Base-by-base conservation (phyloP, 768 basidiomycete genomes). In the Tricholoma furcatifolium region DNA sequence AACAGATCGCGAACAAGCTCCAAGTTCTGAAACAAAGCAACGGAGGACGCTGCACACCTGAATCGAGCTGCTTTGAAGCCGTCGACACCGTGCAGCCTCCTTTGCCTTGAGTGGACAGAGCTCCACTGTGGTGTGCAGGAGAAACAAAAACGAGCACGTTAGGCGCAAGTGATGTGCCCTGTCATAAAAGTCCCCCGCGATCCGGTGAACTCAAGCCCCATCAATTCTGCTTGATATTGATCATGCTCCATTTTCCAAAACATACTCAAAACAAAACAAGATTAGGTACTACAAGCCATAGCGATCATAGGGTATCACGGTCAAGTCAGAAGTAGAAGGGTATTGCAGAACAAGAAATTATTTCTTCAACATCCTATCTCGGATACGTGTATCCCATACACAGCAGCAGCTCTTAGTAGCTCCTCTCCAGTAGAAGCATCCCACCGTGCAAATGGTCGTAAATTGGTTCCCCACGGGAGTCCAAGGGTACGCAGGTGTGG, bases 391-490 rank as follows among this genome's bases (percentile, higher is more conserved):
- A 70, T 38, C 51, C 60, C 38, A 50, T 54, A 40, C 14, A 35
- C n/a, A 60, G 53, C 56, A 50, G 60, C 52, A 45, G 57, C 58
- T 31, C 57, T 47, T 7, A 59, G 30, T 17, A 70, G 24, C 53
- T 47, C 24, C 42, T 62, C 20, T 53, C 62, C 32, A 38, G 57
- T 47, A 34, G 53, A 38, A 34, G n/a, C 23, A 17, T 63, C 48
- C 77, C 77, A 80, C 38, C 59, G 52, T n/a, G 31, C 53, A 60
- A 70, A 79, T 2, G 76, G 75, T 41, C 75, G 77, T 4, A 53
- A 42, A 45, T 69, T 66, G 1, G 71, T 76, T 1, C 75, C 76
- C 57, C 68, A 63, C 5, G 79, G 71, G 24, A 77, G 50, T 4
- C 63, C 59, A 6, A 81, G 62, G 11, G 60, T 60, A 27, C 64